These are phyloP conservation scores for Nematocida parisii DNA, from an alignment of 371 early-diverging fungal species.

Conservation along the genomic window DNA sequence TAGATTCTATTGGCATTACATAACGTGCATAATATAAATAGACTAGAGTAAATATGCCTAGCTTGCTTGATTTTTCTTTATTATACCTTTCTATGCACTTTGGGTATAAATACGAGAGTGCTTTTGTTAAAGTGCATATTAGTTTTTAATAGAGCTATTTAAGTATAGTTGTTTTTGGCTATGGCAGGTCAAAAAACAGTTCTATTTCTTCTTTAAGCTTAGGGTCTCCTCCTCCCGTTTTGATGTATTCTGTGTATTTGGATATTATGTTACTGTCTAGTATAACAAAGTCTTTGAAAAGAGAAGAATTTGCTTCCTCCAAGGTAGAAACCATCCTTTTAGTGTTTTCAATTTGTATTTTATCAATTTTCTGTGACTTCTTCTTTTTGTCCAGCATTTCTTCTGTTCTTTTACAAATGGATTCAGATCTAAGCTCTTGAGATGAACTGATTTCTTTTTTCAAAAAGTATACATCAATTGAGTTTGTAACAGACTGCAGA, in stretches of 20 bases:
- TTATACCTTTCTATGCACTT: too few relatives aligned
- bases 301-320: slow-evolving; percentile 30
- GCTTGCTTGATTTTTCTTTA: too few relatives aligned
- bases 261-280: slow-evolving; percentile 1
- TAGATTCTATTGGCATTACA: too few relatives aligned
- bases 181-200: not conserved
- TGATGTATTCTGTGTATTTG: slow-evolving; percentile 12
- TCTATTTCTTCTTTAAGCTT: slow-evolving; percentile 13
- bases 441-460: slow-evolving; percentile 58
- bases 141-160: too few relatives aligned
- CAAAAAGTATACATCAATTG: slow-evolving; percentile 24
- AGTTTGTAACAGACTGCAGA: slow-evolving; percentile 52
- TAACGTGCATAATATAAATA: too few relatives aligned
- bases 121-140: too few relatives aligned
- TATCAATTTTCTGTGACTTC: slow-evolving; percentile 19
- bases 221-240: slow-evolving; percentile 8
- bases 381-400: slow-evolving; percentile 13
- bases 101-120: too few relatives aligned
- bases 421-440: slow-evolving; percentile 60
- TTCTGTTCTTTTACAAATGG: slow-evolving; percentile 39
- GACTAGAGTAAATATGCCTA: too few relatives aligned
- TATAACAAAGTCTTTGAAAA: slow-evolving; percentile 43
- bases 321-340: slow-evolving; percentile 32
- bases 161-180: too few relatives aligned
- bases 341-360: slow-evolving; percentile 29